Base-by-base conservation (phyloP, 768 basidiomycete species). In the Saitozyma podzolica region DNA sequence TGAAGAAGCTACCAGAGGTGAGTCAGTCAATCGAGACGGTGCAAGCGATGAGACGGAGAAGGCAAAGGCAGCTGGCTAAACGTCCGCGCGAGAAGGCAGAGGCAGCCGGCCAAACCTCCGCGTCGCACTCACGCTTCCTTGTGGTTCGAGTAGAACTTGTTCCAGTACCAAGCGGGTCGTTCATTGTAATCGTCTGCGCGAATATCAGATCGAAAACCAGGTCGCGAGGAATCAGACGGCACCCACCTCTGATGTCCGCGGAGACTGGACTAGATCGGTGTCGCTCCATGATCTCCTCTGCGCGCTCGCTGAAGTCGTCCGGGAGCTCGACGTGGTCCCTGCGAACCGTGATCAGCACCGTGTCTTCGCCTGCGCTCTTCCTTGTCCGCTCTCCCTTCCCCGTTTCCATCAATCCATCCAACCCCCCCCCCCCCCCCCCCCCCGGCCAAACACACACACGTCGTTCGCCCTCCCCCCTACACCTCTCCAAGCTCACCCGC, bases 131-230 rank as follows among this genome's bases (percentile, higher is more conserved):
- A 75, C 73, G 64, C 62, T 53, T 70, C 80, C 56, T 79, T 72
- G 65, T 95, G 93, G 57, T 83, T 84, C 70, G 89, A 88, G 83
- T 99, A 98, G 72, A 98, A 97, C 59, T 87, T 87, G 75, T 98
- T 90, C 94, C 94, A 96, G 72, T 67, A 80, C 6, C 64, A 61
- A 7, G 72, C 71, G 8, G 79, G 75, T 51, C 65, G 63, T 4
- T 67, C 64, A 59, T 80, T 71, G 69, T 80, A 79, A 17, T 74
- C 63, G n/a, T 68, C 78, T 73, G 37, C 1, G 40, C 20, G 17
- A 6, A 37, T 10, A 52, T 20, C 63, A 43, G 52, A 37, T 11
- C 4, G 6, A 9, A 41, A 17, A 16, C 40, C 13, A n/a, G 29
- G 47, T 13, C 40, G 0, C 45, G 17, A 20, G 17, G 29, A 29